Evolutionary conservation across 768 basidiomycete genomes (phyloP), one percentile per base, ranked within the genome.

Genomic region (Punctularia strigosozonata): DNA sequence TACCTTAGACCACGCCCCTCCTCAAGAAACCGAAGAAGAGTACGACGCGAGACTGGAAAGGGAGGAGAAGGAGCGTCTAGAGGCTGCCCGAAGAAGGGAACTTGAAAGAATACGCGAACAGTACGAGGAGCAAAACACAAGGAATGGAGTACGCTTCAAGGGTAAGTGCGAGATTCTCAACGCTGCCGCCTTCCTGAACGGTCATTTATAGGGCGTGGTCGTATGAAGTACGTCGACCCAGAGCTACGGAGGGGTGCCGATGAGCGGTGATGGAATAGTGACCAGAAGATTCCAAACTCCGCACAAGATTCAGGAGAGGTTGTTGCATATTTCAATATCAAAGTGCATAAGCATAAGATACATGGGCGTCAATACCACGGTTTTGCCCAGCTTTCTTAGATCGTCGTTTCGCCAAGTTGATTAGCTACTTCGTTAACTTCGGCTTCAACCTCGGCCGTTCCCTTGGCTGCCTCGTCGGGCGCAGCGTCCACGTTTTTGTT

Each of bases 11-110:
- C 28, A 39, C 37, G 51, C 50, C 31, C 33, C 50, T 5, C 46
- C 32, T 28, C 55, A 59, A 44, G 80, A 83, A 53, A 81, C 77
- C 0, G 75, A 80, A 46, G 82, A 81, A 53, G 77, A 80, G 50
- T 82, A 85, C 44, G 80, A 80, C 48, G 70, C 70, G 1, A 61
- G 77, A 24, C 55, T 84, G 36, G 80, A 82, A 51, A 60, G 73
- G 28, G 77, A 82, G 51, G 81, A 83, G 55, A 65, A 64, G 10
- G 75, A 78, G 47, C 62, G 79, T 31, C 39, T 72, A 0, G 73
- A 66, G 45, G 63, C 58, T 6, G 64, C 60, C 25, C 64, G 64
- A 43, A 64, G 57, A 46, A 57, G 48, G 32, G 69, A 78, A 43
- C 50, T 83, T 21, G 68, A 72, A 46, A 57, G 63, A 25, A 50